Percentiles rank a stretch among this genome's conserved stretches.
Conservation (phyloP, 192 early-diverging fungal genomes). For the Coemansia sp. region DNA sequence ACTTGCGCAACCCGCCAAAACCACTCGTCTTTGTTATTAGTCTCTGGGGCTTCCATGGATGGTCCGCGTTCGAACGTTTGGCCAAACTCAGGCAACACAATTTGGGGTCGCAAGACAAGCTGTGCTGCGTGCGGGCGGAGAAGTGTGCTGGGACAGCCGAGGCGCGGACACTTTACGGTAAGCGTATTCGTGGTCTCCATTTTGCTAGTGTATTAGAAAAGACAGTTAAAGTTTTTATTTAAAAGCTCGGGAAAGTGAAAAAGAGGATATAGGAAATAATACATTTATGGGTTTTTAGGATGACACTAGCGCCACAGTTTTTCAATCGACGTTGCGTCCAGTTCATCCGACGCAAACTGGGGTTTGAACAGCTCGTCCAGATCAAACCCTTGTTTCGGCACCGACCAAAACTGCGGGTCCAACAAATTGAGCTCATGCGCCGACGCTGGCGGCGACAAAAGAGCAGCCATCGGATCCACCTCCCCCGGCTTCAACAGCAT, state of each 20-base stretch:
- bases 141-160: not conserved
- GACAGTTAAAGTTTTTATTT: too few relatives aligned
- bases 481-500: constrained; percentile 12
- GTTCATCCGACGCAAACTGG: too few relatives aligned
- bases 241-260: too few relatives aligned
- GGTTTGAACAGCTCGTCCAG: constrained; percentile 18
- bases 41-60: not conserved
- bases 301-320: constrained; percentile 9
- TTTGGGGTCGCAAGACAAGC: not conserved
- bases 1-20: constrained; percentile 64
- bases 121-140: not conserved
- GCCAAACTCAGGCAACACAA: not conserved
- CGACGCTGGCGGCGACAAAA: constrained; percentile 29
- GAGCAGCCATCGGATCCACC: constrained; percentile 31
- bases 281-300: not conserved
- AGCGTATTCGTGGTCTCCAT: too few relatives aligned
- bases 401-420: constrained; percentile 14
- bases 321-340: constrained; percentile 11
- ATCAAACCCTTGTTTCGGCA: constrained; percentile 12
- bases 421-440: constrained; percentile 8
- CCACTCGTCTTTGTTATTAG: constrained; percentile 9
- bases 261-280: not conserved
- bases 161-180: not conserved
- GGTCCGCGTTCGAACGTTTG: not conserved
- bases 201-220: too few relatives aligned